These are phyloP conservation scores for Pythium phragmiticola DNA, from an alignment of 352 stramenopile genomes.

Conservation along the genomic window DNA sequence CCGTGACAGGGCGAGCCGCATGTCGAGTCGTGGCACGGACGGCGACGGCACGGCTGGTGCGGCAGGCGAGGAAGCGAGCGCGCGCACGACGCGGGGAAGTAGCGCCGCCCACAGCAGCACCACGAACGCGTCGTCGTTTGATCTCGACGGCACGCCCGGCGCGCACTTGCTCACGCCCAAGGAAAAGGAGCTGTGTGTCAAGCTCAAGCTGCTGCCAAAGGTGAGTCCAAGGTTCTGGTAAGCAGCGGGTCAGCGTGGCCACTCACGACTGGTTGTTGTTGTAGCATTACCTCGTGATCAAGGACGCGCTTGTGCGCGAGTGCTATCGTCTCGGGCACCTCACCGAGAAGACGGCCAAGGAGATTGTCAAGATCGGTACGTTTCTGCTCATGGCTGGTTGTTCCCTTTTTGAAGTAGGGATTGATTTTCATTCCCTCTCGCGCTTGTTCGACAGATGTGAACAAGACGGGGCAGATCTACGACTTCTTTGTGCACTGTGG, in stretches of 20 bases:
- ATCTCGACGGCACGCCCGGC: conserved; percentile 79
- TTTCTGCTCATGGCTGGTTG: conserved; percentile 5
- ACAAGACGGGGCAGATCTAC: conserved; percentile 85
- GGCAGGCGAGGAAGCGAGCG: conserved; percentile 26
- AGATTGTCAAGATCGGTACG: conserved; percentile 91
- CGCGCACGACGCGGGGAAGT: conserved; percentile 33
- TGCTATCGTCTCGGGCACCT: conserved; percentile 75
- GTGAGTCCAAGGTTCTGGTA: conserved; percentile 25
- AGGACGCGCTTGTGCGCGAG: conserved; percentile 92
- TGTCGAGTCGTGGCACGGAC: conserved; percentile 57
- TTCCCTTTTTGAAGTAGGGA: background rate
- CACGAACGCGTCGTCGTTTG: conserved; percentile 49
- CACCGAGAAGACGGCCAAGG: conserved; percentile 72
- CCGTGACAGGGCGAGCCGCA: conserved; percentile 68
- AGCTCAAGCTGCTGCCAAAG: conserved; percentile 90
- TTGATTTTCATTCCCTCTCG: background rate
- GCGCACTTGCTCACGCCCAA: conserved; percentile 89
- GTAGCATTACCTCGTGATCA: conserved; percentile 94
- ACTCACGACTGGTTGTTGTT: conserved; percentile 1
- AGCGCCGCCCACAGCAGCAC: conserved; percentile 13
- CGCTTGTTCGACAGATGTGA: conserved; percentile 44
- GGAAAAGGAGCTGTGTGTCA: conserved; percentile 89
- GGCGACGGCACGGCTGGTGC: conserved; percentile 14
- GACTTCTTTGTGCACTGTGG: conserved; percentile 90
- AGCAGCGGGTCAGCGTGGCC: background rate